Base-by-base conservation (phyloP, 768 basidiomycete genomes). In the Clavaria fumosa region DNA sequence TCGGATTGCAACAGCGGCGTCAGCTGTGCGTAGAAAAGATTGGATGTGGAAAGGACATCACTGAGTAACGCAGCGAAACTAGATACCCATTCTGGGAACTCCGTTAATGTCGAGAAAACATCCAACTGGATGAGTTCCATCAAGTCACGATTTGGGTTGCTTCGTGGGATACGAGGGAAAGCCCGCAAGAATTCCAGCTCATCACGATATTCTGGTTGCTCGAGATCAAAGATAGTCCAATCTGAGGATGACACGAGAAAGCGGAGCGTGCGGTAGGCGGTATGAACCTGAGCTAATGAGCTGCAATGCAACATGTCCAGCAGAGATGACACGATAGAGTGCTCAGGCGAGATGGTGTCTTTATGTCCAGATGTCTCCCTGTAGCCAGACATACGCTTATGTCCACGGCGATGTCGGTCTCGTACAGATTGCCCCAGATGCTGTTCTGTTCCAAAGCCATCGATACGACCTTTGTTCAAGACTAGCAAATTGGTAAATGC, bases 401-500 rank as follows among this genome's bases (percentile, higher is more conserved):
- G 20, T 44, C 42, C 21, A 23, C 52, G 55, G 24, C 47, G 49
- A 43, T 65, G 69, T 37, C 60, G 60, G 15, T 53, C 56, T 6
- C 63, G 59, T 28, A 70, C 47, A 15, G 64, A 63, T 34, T 61
- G 60, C n/a, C 60, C 48, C 26, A 50, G 45, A 23, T 64, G 59
- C 37, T 64, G 61, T 40, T 74, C 71, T 36, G 64, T 61, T 21
- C 65, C 67, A 38, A 81, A 70, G 27, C 75, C 72, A 34, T 70
- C 63, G 34, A 85, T 68, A 14, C 59, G 60, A 0, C 84, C 83
- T 37, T 66, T 62, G 23, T 75, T 63, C 5, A 63, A 52, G 23
- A 69, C 58, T 7, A 90, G 59, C 9, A 89, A 59, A 6, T 67
- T 63, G 11, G 76, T 69, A 47, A 89, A 90, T 1, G 80, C 80